Evolutionary conservation across 345 rosid genomes (phyloP).

Genomic region (Citrus trifoliata): DNA sequence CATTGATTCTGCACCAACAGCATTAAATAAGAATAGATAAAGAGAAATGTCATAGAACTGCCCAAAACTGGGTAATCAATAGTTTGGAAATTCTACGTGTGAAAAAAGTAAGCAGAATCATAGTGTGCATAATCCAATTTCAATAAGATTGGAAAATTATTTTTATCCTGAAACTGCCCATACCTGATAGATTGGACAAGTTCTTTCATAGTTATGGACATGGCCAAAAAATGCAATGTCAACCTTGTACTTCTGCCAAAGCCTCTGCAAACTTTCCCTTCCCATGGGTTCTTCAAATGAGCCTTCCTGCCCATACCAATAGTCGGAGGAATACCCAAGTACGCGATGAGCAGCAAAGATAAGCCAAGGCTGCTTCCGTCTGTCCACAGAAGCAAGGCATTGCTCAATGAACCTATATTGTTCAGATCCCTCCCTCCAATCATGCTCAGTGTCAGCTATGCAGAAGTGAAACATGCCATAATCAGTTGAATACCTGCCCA

Average conservation of each 20-base stretch:
- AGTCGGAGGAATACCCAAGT: conserved; percentile 62
- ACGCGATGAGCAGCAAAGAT: conserved; percentile 64
- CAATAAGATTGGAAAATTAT: background rate
- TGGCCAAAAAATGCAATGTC: conserved; percentile 74
- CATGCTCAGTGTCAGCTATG: conserved; percentile 70
- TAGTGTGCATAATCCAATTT: background rate
- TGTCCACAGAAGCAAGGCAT: conserved; percentile 62
- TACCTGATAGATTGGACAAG: conserved; percentile 77
- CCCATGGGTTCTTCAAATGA: conserved; percentile 60
- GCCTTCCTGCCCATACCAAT: conserved; percentile 52
- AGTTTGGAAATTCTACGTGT: background rate
- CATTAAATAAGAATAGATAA: background rate
- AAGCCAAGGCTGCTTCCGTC: conserved; percentile 72
- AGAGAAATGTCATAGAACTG: background rate
- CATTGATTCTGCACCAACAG: conserved; percentile 60
- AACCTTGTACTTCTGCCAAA: conserved; percentile 82
- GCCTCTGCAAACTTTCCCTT: conserved; percentile 60
- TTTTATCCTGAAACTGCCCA: background rate
- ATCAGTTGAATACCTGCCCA: conserved; percentile 62
- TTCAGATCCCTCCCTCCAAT: conserved; percentile 73
- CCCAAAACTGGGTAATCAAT: background rate
- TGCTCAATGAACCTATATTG: conserved; percentile 59
- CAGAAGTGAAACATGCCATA: conserved; percentile 77
- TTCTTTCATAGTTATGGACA: conserved; percentile 70
- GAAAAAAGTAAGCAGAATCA: background rate